Percentiles rank a stretch among this genome's conserved stretches.
Evolutionary conservation across 805 yeast genomes (phyloP).

Genomic region (Nakazawaea pomicola): DNA sequence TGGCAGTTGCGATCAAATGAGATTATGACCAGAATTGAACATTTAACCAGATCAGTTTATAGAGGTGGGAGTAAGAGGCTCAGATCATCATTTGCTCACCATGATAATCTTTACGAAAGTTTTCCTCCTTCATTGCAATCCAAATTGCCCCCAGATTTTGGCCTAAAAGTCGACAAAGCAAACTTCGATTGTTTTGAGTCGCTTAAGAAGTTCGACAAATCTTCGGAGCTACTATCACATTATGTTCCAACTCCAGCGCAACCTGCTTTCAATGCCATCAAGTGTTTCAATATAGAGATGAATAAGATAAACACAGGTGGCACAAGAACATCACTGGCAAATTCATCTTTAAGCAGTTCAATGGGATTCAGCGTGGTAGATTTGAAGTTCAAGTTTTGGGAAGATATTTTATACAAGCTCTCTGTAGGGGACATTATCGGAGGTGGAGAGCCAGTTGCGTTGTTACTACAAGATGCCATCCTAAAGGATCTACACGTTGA

Average conservation of each 20-base stretch:
- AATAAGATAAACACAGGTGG: constrained; percentile 35
- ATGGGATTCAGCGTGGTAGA: constrained; percentile 32
- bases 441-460: constrained; percentile 60
- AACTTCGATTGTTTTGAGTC: constrained; percentile 40
- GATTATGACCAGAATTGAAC: no score
- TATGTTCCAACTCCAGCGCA: constrained; percentile 64
- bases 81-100: background rate
- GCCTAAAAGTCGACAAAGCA: constrained; percentile 24
- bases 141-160: constrained; percentile 28
- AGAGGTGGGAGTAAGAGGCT: background rate
- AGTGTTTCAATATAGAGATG: constrained; percentile 63
- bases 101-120: background rate
- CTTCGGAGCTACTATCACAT: constrained; percentile 60
- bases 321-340: constrained; percentile 24
- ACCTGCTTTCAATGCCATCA: constrained; percentile 57
- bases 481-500: constrained; percentile 46
- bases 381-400: constrained; percentile 72
- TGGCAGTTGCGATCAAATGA: no score
- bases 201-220: constrained; percentile 48
- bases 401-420: constrained; percentile 48
- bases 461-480: constrained; percentile 52
- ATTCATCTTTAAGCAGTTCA: constrained; percentile 27
- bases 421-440: constrained; percentile 24
- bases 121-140: background rate
- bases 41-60: no score